phyloP scores from a whole-genome alignment of 116 monocot species.

The Trichopus zeylanicus region DNA sequence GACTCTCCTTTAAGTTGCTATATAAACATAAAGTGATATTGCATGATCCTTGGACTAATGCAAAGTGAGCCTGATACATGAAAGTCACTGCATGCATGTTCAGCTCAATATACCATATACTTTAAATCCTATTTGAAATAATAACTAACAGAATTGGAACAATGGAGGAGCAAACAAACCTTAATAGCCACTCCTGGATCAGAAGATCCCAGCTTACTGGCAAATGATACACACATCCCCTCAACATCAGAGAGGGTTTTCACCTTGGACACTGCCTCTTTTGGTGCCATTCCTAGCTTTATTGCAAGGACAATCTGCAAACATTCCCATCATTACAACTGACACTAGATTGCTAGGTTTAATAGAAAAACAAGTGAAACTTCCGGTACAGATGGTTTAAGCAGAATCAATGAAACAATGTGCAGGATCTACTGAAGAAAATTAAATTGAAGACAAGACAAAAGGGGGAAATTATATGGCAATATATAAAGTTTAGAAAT shows the following conservation, averaged over 20 bases:
- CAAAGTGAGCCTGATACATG: no score
- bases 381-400: no score
- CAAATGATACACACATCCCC: constrained; percentile 68
- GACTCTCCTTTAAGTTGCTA: no score
- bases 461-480: no score
- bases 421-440: no score
- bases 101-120: not conserved
- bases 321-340: not conserved
- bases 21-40: no score
- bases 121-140: no score
- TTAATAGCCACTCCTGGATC: constrained; percentile 78
- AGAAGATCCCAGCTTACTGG: constrained; percentile 43
- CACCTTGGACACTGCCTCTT: constrained; percentile 50
- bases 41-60: no score
- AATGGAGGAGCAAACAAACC: constrained; percentile 39
- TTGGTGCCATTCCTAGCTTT: constrained; percentile 67
- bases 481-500: no score
- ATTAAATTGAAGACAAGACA: no score
- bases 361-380: not conserved
- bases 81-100: no score
- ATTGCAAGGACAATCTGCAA: constrained; percentile 85
- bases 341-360: not conserved
- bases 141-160: not conserved
- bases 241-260: constrained; percentile 92
- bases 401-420: no score